Percentiles rank a stretch among this genome's conserved stretches.
phyloP scores from a whole-genome alignment of 768 basidiomycete genomes.

The Suillus subluteus region DNA sequence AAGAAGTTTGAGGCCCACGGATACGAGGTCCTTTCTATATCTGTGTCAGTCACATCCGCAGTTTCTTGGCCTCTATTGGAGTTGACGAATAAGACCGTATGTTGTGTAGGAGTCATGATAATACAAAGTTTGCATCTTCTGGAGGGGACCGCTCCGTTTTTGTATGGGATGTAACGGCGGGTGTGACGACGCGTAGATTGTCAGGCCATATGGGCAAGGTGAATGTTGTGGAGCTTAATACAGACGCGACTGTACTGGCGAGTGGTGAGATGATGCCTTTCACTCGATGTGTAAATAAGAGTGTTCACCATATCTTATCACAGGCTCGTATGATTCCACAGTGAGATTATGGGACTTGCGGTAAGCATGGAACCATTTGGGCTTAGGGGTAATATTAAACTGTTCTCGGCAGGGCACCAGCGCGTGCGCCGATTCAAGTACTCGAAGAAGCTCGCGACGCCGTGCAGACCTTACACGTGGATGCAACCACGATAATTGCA shows the following conservation, averaged over 20 bases:
- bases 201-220: constrained; percentile 92
- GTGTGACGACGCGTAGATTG: constrained; percentile 79
- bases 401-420: constrained; percentile 56
- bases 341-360: constrained; percentile 91
- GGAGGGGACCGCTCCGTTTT: constrained; percentile 95
- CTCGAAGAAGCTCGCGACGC: constrained; percentile 89
- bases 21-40: constrained; percentile 90
- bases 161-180: constrained; percentile 93
- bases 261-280: constrained; percentile 62
- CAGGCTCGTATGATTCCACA: constrained; percentile 92
- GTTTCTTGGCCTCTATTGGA: constrained; percentile 2
- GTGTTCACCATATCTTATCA: not conserved
- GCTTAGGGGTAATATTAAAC: not conserved
- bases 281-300: not conserved
- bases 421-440: constrained; percentile 86
- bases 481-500: constrained; percentile 65
- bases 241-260: constrained; percentile 83
- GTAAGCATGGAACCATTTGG: constrained; percentile 43
- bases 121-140: constrained; percentile 90
- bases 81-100: not conserved
- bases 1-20: constrained; percentile 91
- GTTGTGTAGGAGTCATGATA: constrained; percentile 77
- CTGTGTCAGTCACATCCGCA: constrained; percentile 63
- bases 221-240: constrained; percentile 87
- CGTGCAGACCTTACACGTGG: constrained; percentile 78